Evolutionary conservation across 75 land plant genomes (phyloP), one percentile per base, ranked within the genome.

Genomic region (Ceratopteris richardii): DNA sequence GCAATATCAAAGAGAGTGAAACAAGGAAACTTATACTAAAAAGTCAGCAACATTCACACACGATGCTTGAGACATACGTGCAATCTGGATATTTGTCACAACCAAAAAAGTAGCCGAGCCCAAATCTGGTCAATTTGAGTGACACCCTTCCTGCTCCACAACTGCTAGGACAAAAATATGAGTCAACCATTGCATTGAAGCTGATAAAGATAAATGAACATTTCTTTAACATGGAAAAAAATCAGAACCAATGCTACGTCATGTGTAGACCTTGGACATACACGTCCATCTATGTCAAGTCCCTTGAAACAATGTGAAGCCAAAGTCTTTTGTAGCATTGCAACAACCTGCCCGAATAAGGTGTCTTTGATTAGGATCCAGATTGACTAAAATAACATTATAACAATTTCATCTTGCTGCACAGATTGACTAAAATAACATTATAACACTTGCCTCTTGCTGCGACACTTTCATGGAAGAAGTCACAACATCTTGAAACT

Each of bases 71-170:
- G n/a, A n/a, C n/a, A n/a, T 66, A 72, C 58, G 27, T 16, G 33
- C 75, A 72, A 16, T 48, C 40, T 19, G 75, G 75, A 51, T 72
- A 72, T 2, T 70, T 61, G 26, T 59, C 41, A 29, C 75, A 72
- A 1, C 75, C 70, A 39, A 72, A 57, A 31, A 72, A 72, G 25
- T 72, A 72, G 57, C 75, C 75, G 20, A 63, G 31, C 24, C 69
- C 75, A 60, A 51, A 66, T 18, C 67, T 31, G 26, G 61, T 65
- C 12, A 72, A 57, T 56, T 72, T 72, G 10, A 72, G 43, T 17
- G 47, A 27, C 23, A 72, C 44, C 63, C 51, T 64, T 41, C 75
- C 75, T 37, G 36, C 28, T 10, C 59, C 51, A 52, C 75, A 72
- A 51, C 75, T 72, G 65, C 28, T 30, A 0, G 19, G 55, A 43